Base-by-base conservation (phyloP, 75 land plant species). In the Sequoiadendron giganteum region DNA sequence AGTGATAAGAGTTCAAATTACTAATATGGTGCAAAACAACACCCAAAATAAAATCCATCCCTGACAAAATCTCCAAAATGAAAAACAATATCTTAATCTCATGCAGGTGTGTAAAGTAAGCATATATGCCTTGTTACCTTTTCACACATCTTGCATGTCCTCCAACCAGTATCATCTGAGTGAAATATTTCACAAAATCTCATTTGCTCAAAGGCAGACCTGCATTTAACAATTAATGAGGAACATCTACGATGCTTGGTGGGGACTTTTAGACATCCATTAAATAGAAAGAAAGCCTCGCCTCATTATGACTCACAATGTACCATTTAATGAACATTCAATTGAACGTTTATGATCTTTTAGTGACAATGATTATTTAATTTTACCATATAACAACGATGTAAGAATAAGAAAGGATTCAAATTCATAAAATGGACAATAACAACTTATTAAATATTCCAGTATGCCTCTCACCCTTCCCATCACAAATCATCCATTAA, bases 181-280 rank as follows among this genome's bases (percentile, higher is more conserved):
- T 97, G 99, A 84, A 94, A 96, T 39, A 91, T 86, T 54, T 95
- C 98, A 89, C 99, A 97, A 76, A 96, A 97, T 78, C 89, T 89
- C 78, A 90, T 92, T 56, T 94, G 93, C 70, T 94, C 94, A 86
- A 85, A 97, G 45, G 88, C 90, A 89, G 90, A 89, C 45, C 99
- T 97, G 90, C 36, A 89, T 48, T 49, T 45, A 87, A 81, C 76
- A 73, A 81, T 65, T n/a, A 28, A 82, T 28, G 14, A 82, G 15
- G 15, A 82, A 28, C 84, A 81, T 81, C 48, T 43, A 28, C 39
- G 25, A 43, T 45, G n/a, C 19, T 25, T 43, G 45, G 84, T 47
- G 84, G 84, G 4, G 25, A 81, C 9, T 75, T 75, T 34, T 10
- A 47, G 48, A 47, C 30, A 82, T 45, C 48, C 49, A 82, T 28